Base-by-base conservation (phyloP, 2,329 filamentous ascomycete species). In the Penicillium thymicola region DNA sequence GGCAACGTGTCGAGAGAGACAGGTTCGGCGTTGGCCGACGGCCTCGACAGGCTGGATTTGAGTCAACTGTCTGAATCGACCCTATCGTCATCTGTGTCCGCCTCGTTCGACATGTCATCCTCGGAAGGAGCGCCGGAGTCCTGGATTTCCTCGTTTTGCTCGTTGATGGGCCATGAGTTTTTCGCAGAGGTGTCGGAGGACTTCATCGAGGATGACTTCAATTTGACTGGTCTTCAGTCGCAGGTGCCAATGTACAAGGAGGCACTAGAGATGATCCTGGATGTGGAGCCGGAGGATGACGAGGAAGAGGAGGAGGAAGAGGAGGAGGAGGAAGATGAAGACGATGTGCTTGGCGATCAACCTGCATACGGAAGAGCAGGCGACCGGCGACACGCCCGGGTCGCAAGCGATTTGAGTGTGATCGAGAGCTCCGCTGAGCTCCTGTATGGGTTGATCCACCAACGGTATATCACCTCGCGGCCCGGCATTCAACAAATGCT, bases 151-250 rank as follows among this genome's bases (percentile, higher is more conserved):
- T 95, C 92, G 57, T 99, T 97, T 76, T 99, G 94, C 81, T 92
- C 90, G 38, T 82, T 97, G 44, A 84, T 97, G 59, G 94, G 94
- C 60, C 94, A 99, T 74, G 94, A 99, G 76, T 99, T 97, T 79
- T 99, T 99, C 76, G 94, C 94, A 61, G 94, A 99, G 79, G 93
- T 99, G 49, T 94, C 91, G 44, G 94, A 99, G 78, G 94, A 99
- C 71, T 99, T 99, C 69, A 97, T 99, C 72, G 94, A 99, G 76
- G 94, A 99, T 85, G 94, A 99, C 76, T 99, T 99, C 82, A 99
- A 99, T 76, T 82, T 99, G 63, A 99, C 94, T 0, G 94, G 94
- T 48, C 81, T 99, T 69, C 92, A 96, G 76, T 89, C 88, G 58
- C 93, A 97, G 78, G 94, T 99, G 51, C 89, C 91, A 62, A 96